These are phyloP conservation scores for Casaregolazyma lundiana DNA, from an alignment of 1,139 yeast genomes.

Conservation along the genomic window DNA sequence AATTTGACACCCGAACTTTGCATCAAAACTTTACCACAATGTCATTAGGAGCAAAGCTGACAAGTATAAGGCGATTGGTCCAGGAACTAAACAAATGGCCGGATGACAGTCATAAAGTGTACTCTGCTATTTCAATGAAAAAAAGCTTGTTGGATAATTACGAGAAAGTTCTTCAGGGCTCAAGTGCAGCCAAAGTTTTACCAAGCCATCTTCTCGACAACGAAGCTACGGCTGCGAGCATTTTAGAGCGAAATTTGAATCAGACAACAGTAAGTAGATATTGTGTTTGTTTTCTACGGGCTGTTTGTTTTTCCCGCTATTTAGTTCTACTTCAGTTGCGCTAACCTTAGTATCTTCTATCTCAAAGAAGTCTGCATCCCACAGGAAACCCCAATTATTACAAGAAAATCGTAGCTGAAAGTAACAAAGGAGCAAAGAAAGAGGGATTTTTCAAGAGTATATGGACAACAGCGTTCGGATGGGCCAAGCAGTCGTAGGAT, in stretches of 20 bases:
- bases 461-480: conserved; percentile 33
- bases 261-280: conserved; percentile 19
- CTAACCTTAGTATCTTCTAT: conserved; percentile 26
- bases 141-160: conserved; percentile 28
- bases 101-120: conserved; percentile 30
- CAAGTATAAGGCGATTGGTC: conserved; percentile 17
- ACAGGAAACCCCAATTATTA: conserved; percentile 82
- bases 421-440: conserved; percentile 71
- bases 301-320: background rate
- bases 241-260: conserved; percentile 23
- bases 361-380: conserved; percentile 63
- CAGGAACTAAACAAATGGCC: conserved; percentile 26
- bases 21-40: conserved; percentile 2
- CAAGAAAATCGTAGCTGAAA: conserved; percentile 61
- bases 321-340: background rate
- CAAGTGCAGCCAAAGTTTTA: conserved; percentile 21
- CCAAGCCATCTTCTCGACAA: conserved; percentile 24
- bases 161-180: conserved; percentile 22
- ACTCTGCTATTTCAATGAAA: conserved; percentile 28
- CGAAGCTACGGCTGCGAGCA: conserved; percentile 27
- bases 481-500: conserved; percentile 25
- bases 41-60: conserved; percentile 17
- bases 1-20: background rate
- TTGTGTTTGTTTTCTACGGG: background rate
- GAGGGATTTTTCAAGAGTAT: conserved; percentile 40